These are phyloP conservation scores for Xerocomellus chrysenteron DNA, from an alignment of 768 basidiomycete species.

Conservation along the genomic window DNA sequence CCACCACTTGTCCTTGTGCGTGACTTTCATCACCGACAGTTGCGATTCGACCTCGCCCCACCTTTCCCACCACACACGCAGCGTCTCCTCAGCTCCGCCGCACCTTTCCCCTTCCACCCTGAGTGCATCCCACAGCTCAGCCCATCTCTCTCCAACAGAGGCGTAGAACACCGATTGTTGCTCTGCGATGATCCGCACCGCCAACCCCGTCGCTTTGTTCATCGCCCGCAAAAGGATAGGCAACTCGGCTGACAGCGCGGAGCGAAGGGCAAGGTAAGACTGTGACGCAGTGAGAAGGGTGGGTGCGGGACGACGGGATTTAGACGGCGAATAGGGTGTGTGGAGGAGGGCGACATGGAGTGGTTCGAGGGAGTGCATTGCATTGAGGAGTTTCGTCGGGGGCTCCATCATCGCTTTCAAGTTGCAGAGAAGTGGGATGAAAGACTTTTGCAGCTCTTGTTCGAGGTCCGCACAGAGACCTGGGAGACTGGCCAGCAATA, in stretches of 20 bases:
- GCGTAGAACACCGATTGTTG: slow-evolving; percentile 62
- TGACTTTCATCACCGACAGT: slow-evolving; percentile 38
- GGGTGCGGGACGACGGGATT: slow-evolving; percentile 55
- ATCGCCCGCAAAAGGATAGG: slow-evolving; percentile 61
- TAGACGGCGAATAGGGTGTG: slow-evolving; percentile 58
- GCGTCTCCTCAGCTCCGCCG: slow-evolving; percentile 65
- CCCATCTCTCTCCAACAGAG: slow-evolving; percentile 65
- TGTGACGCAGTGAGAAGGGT: slow-evolving; percentile 70
- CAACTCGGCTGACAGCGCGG: slow-evolving; percentile 68
- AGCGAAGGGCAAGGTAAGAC: slow-evolving; percentile 74
- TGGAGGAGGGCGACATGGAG: slow-evolving; percentile 70
- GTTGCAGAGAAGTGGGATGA: slow-evolving; percentile 58
- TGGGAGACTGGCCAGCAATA: slow-evolving; percentile 55
- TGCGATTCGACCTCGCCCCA: slow-evolving; percentile 65
- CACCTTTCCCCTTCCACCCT: slow-evolving; percentile 69
- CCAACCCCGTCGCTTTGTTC: slow-evolving; percentile 55
- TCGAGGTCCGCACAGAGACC: slow-evolving; percentile 56
- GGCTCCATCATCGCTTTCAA: slow-evolving; percentile 59
- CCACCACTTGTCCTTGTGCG: slow-evolving; percentile 38
- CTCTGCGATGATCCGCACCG: slow-evolving; percentile 50
- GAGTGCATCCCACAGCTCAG: slow-evolving; percentile 83
- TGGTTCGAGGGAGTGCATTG: slow-evolving; percentile 73
- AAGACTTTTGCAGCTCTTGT: slow-evolving; percentile 46
- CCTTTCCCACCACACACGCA: slow-evolving; percentile 66
- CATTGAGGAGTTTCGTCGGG: slow-evolving; percentile 64